Base-by-base conservation (phyloP, 2,329 filamentous ascomycete genomes). In the Diaporthe velutina region DNA sequence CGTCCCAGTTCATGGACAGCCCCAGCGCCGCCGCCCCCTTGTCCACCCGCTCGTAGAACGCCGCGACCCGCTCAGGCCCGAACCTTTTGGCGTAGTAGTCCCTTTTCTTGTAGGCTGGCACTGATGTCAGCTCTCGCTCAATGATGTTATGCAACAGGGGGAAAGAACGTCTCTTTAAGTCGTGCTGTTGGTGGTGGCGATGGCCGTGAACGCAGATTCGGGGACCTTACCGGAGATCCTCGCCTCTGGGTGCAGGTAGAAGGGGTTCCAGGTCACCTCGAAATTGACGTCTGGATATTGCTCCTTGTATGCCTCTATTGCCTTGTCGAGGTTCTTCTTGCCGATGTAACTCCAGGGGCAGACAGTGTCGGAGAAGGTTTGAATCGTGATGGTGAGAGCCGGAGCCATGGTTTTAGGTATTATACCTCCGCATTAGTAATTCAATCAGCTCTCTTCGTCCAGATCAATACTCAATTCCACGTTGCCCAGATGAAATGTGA, bases 301-400 rank as follows among this genome's bases (percentile, higher is more conserved):
- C 5, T 79, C 76, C 71, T 80, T 81, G 79, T 86, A 88, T 8
- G 79, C 77, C 30, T 81, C 79, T 76, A 89, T 87, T 72, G 88
- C 87, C 17, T 75, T 77, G 74, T 88, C 84, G 70, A 90, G 83
- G 71, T 83, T 85, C 73, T 82, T 85, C 76, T 88, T 84, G 74
- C 85, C 84, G 74, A 90, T 82, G 77, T 88, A 90, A 77, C 86
- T 89, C 83, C 87, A 89, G 5, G 88, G 87, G 74, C 88, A 90
- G 50, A 88, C 81, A 9, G 87, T 83, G 79, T 90, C 88, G 50
- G 86, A 81, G 77, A 88, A 86, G 60, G 88, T 81, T 64, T 88
- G 85, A 74, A 90, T 84, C 15, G 80, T 80, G 77, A 88, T 85
- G 35, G 40, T 60, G 30, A 73, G 52, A 22, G 60, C 52, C 60